phyloP scores from a whole-genome alignment of 2,329 filamentous ascomycete species.

The Aureobasidium sp. region DNA sequence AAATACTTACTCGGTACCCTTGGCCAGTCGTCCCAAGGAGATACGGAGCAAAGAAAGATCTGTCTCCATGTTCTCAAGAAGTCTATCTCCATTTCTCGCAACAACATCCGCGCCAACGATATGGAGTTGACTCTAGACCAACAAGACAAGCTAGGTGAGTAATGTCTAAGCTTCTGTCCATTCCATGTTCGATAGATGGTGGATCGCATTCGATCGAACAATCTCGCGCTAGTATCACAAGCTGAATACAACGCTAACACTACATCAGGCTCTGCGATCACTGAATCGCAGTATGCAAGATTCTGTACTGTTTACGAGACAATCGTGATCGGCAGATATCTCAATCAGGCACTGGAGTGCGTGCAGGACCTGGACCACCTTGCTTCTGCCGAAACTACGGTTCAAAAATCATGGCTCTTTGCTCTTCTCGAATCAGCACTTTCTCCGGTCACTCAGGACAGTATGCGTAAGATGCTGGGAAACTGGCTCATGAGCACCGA shows the following conservation, averaged over 20 bases:
- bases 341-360: conserved; percentile 40
- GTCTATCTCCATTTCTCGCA: conserved; percentile 24
- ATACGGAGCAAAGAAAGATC: conserved; percentile 37
- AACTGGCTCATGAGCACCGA: conserved; percentile 33
- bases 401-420: conserved; percentile 32
- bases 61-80: conserved; percentile 36
- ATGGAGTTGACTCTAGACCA: conserved; percentile 6
- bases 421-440: conserved; percentile 34
- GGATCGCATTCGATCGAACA: not conserved
- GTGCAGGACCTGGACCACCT: conserved; percentile 34
- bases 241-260: not conserved
- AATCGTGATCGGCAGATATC: conserved; percentile 39
- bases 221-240: not conserved
- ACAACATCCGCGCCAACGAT: conserved; percentile 10
- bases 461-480: conserved; percentile 37
- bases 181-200: not conserved
- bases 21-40: conserved; percentile 24
- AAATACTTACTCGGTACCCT: conserved; percentile 29
- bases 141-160: conserved; percentile 16
- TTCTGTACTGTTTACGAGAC: conserved; percentile 40
- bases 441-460: conserved; percentile 34
- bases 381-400: conserved; percentile 23
- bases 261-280: not conserved
- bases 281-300: conserved; percentile 29
- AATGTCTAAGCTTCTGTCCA: not conserved